phyloP scores from a whole-genome alignment of 2,329 filamentous ascomycete species.

The Cytospora piceae region DNA sequence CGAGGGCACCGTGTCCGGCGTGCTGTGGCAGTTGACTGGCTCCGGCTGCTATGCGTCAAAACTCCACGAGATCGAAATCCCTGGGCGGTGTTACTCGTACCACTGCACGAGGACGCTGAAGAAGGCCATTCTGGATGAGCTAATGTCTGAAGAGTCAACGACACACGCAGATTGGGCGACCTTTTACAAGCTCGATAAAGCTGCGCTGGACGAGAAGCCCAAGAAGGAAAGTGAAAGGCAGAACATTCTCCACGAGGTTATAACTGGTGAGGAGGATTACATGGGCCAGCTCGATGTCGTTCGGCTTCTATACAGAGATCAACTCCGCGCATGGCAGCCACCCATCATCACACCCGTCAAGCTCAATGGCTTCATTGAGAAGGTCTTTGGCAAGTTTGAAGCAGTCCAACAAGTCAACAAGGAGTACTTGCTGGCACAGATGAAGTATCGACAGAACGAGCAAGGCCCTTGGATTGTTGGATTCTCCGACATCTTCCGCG shows the following conservation, averaged over 20 bases:
- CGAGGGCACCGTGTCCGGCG: conserved; percentile 77
- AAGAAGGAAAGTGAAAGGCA: conserved; percentile 93
- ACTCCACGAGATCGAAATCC: conserved; percentile 71
- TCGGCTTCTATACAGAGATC: conserved; percentile 82
- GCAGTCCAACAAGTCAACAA: conserved; percentile 89
- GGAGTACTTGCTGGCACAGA: conserved; percentile 85
- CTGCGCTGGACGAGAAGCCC: conserved; percentile 69
- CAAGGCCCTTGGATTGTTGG: conserved; percentile 93
- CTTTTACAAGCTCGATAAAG: conserved; percentile 82
- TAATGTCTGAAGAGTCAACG: conserved; percentile 68
- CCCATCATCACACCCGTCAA: conserved; percentile 80
- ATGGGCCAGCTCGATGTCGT: conserved; percentile 89
- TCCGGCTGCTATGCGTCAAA: conserved; percentile 88
- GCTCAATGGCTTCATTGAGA: conserved; percentile 76
- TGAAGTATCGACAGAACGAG: conserved; percentile 96
- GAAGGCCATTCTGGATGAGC: conserved; percentile 84
- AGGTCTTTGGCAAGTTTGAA: conserved; percentile 91
- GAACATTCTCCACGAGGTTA: conserved; percentile 93
- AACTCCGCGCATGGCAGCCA: conserved; percentile 72
- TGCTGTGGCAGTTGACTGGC: conserved; percentile 91
- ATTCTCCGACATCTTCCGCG: conserved; percentile 95
- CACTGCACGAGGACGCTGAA: conserved; percentile 93
- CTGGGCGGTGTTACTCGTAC: conserved; percentile 86
- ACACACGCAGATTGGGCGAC: conserved; percentile 85
- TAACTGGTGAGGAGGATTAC: conserved; percentile 88